Evolutionary conservation across 768 basidiomycete species (phyloP).

Genomic region (Mycena haematopus): DNA sequence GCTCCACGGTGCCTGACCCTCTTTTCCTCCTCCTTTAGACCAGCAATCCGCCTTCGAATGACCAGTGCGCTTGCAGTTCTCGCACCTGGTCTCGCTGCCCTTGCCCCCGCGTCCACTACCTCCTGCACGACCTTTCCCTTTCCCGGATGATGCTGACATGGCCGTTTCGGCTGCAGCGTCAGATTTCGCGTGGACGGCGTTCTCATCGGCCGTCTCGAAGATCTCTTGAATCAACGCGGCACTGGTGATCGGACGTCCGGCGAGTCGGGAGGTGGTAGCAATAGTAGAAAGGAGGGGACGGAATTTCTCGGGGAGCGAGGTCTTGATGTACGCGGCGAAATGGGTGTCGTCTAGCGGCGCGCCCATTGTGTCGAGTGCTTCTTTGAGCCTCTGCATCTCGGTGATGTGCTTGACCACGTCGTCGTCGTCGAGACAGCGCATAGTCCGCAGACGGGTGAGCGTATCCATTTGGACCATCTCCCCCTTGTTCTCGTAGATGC

Average conservation of each 20-base stretch:
- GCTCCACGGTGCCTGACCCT: slow-evolving; percentile 40
- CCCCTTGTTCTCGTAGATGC: slow-evolving; percentile 34
- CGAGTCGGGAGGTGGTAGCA: not conserved
- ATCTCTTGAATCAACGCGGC: slow-evolving; percentile 22
- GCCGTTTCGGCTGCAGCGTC: slow-evolving; percentile 2
- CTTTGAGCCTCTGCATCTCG: slow-evolving; percentile 39
- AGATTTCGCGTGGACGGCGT: slow-evolving; percentile 8
- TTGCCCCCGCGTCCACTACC: not conserved
- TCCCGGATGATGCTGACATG: slow-evolving; percentile 19
- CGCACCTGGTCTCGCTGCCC: slow-evolving; percentile 25
- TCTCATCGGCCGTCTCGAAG: slow-evolving; percentile 15
- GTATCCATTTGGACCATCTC: slow-evolving; percentile 28
- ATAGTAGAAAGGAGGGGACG: slow-evolving; percentile 5
- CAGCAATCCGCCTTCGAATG: slow-evolving; percentile 34
- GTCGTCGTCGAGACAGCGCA: slow-evolving; percentile 26
- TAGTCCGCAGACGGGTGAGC: slow-evolving; percentile 31
- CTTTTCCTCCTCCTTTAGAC: slow-evolving; percentile 32
- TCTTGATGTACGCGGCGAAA: slow-evolving; percentile 21
- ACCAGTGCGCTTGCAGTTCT: slow-evolving; percentile 41
- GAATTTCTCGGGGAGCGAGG: slow-evolving; percentile 10
- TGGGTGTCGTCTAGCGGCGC: not conserved
- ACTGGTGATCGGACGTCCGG: not conserved
- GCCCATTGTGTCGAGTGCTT: slow-evolving; percentile 23
- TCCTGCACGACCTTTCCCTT: slow-evolving; percentile 12
- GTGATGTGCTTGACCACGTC: slow-evolving; percentile 18